These are phyloP conservation scores for Phytophthora multivora DNA, from an alignment of 352 stramenopile genomes.

Conservation along the genomic window DNA sequence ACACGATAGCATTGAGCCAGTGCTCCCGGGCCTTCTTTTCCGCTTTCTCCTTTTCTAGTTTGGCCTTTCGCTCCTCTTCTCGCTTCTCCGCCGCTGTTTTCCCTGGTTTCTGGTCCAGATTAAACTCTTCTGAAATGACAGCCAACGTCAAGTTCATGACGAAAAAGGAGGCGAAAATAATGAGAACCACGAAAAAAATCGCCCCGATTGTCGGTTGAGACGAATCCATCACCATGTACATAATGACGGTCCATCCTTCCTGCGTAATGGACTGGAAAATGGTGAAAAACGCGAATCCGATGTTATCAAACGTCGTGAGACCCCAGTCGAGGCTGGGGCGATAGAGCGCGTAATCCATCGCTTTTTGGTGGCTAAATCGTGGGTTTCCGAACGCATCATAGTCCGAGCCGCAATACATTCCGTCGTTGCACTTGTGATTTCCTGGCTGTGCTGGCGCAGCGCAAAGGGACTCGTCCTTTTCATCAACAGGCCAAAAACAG, in stretches of 20 bases:
- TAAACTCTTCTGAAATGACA: conserved; percentile 92
- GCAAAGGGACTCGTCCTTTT: conserved; percentile 79
- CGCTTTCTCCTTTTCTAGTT: conserved; percentile 42
- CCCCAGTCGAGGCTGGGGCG: conserved; percentile 79
- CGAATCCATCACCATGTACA: conserved; percentile 88
- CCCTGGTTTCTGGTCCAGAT: conserved; percentile 57
- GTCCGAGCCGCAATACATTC: conserved; percentile 64
- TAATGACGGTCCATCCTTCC: conserved; percentile 93
- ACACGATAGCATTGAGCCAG: conserved; percentile 64
- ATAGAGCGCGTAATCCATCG: conserved; percentile 67
- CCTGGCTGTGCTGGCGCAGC: conserved; percentile 40
- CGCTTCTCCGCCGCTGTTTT: conserved; percentile 42
- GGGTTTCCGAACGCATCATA: conserved; percentile 74
- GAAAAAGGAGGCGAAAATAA: conserved; percentile 93
- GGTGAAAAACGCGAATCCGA: conserved; percentile 88
- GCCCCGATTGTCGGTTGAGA: conserved; percentile 60
- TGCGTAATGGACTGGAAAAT: conserved; percentile 95
- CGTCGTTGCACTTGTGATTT: conserved; percentile 52
- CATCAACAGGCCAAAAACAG: conserved; percentile 94
- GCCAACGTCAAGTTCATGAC: conserved; percentile 94
- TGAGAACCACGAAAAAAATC: conserved; percentile 90
- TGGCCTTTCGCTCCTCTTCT: conserved; percentile 32
- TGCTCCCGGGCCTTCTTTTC: conserved; percentile 34
- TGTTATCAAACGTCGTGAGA: conserved; percentile 94
- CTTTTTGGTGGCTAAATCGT: conserved; percentile 53